Evolutionary conservation across 306 rosid species (phyloP), one percentile per base, ranked within the genome.

Genomic region (Rosa lucieae): DNA sequence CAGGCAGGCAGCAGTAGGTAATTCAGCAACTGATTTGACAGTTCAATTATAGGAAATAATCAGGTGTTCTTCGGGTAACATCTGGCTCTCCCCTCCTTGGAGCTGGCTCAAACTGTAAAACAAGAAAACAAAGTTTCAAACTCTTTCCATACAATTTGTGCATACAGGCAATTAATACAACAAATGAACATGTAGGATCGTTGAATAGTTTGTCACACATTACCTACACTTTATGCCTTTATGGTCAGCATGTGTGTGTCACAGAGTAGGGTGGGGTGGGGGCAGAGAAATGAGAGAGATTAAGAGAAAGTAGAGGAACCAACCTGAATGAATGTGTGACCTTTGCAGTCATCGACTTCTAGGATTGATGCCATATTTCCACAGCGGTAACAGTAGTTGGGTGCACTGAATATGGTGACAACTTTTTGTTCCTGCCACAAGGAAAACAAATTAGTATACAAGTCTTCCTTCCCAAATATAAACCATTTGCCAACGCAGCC

Each of bases 51-150:
- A 92, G 91, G 89, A 94, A 94, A 78, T 94, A 92, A 83, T 94
- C 96, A 53, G 97, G 98, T 67, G 98, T 92, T 88, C 97, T 90
- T 83, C 98, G 84, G 59, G 97, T 90, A 69, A 92, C 97, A 78
- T 94, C 98, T 48, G 98, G 98, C 80, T 92, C 98, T 76, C 98
- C 97, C 86, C 98, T 92, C 92, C 98, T 94, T 17, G 98, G 98
- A 75, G 98, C 97, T 26, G 97, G 97, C 87, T 94, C 97, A 82
- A 94, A 94, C 97, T 94, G 98, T 71, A 85, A 74, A 15, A 47
- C 37, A 73, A 72, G 58, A 26, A 5, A 70, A 35, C 37, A 76
- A 26, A 47, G 11, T n/a, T 44, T 81, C 81, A 81, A 70, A 10
- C 73, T 32, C 63, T 37, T 76, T 48, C 5, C 42, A 14, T 46